phyloP scores from a whole-genome alignment of 129 eudicot genomes.

The Oenanthe sinensis region DNA sequence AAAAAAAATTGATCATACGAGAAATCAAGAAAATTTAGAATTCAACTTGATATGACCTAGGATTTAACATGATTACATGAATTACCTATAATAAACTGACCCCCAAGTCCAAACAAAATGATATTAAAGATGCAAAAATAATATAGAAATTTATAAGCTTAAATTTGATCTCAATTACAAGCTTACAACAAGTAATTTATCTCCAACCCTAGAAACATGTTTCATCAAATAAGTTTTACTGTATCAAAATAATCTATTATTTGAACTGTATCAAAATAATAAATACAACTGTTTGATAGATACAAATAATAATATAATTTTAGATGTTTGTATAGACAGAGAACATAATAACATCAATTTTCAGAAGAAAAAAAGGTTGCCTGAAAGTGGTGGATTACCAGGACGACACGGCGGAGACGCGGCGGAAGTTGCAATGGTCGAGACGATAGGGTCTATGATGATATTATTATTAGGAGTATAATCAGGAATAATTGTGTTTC shows the following conservation, averaged over 20 bases:
- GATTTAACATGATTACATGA: not conserved
- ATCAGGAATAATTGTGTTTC: not conserved
- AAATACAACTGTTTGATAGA: not conserved
- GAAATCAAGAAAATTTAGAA: not conserved
- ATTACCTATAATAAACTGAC: not conserved
- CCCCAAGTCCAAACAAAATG: not conserved
- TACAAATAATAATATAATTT: not conserved
- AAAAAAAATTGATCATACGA: not conserved
- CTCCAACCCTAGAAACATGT: not conserved
- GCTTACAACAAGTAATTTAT: not conserved
- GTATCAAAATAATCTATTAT: too few relatives aligned
- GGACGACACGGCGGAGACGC: not conserved
- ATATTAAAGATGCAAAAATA: not conserved
- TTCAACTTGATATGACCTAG: not conserved
- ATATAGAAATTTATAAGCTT: not conserved
- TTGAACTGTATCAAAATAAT: too few relatives aligned
- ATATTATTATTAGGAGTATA: not conserved
- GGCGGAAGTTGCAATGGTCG: slow-evolving; percentile 6
- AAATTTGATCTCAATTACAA: not conserved
- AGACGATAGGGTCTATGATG: not conserved
- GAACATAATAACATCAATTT: not conserved
- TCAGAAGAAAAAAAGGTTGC: not conserved
- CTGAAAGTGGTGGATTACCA: not conserved
- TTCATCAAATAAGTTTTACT: not conserved
- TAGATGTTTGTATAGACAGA: not conserved